A percentile compares a stretch with the other conserved stretches of the same genome.
These are phyloP conservation scores for Elsinoe batatas DNA, from an alignment of 2,329 filamentous ascomycete genomes.

Conservation along the genomic window DNA sequence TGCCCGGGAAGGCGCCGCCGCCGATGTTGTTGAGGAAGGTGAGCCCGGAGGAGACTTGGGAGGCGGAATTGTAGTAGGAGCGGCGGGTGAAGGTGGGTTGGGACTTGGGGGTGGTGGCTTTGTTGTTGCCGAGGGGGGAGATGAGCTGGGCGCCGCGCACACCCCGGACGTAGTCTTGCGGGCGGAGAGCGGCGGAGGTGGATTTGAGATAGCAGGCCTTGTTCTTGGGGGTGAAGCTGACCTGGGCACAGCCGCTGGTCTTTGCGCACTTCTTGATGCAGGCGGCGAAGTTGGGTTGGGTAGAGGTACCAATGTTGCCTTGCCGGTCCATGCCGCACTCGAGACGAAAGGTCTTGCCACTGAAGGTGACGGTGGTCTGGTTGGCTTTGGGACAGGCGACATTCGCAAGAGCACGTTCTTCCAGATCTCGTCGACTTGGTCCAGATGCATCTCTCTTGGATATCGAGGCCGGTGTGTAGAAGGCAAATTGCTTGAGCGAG, in stretches of 20 bases:
- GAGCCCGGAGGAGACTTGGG: not conserved
- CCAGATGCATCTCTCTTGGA: not conserved
- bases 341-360: slow-evolving; percentile 10
- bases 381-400: slow-evolving; percentile 9
- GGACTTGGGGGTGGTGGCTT: not conserved
- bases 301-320: slow-evolving; percentile 7
- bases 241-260: slow-evolving; percentile 13
- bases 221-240: slow-evolving; percentile 9
- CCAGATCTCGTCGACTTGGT: not conserved
- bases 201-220: slow-evolving; percentile 13
- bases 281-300: slow-evolving; percentile 3
- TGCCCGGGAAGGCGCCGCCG: slow-evolving; percentile 11
- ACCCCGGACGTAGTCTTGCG: slow-evolving; percentile 3
- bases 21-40: slow-evolving; percentile 14
- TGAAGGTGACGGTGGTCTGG: slow-evolving; percentile 1
- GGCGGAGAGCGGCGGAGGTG: not conserved
- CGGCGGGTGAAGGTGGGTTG: slow-evolving; percentile 9
- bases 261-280: slow-evolving; percentile 14
- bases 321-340: slow-evolving; percentile 13
- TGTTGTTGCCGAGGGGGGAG: not conserved
- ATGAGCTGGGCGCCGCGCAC: not conserved
- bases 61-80: slow-evolving; percentile 13
- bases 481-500: slow-evolving; percentile 13
- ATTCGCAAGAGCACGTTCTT: slow-evolving; percentile 8
- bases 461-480: slow-evolving; percentile 8